Evolutionary conservation across 2,329 filamentous ascomycete species (phyloP).

Genomic region (Xylaria digitata): DNA sequence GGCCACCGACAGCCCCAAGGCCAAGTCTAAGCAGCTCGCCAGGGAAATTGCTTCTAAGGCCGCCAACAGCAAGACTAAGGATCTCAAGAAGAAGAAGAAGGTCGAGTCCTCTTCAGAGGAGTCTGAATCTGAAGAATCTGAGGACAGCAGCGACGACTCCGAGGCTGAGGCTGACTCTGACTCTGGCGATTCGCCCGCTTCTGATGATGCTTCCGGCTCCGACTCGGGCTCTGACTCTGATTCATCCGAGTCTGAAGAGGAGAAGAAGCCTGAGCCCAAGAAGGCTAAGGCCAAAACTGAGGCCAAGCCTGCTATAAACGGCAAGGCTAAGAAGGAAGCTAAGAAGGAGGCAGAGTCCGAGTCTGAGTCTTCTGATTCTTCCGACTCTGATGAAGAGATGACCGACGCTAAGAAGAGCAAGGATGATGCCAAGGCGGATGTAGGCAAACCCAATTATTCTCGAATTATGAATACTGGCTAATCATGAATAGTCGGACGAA

Average conservation of each 20-base stretch:
- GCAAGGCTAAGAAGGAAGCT: slow-evolving; percentile 49
- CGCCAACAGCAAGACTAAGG: slow-evolving; percentile 52
- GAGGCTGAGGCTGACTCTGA: slow-evolving; percentile 38
- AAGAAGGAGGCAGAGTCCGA: slow-evolving; percentile 51
- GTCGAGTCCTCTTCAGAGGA: slow-evolving; percentile 54
- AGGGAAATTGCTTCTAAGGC: slow-evolving; percentile 68
- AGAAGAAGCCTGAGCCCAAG: slow-evolving; percentile 50
- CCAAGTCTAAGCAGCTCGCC: slow-evolving; percentile 74
- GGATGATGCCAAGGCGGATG: slow-evolving; percentile 46
- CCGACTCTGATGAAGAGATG: slow-evolving; percentile 51
- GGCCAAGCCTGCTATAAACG: slow-evolving; percentile 46
- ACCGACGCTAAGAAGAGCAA: slow-evolving; percentile 44
- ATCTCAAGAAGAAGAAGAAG: slow-evolving; percentile 53
- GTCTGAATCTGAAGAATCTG: slow-evolving; percentile 46
- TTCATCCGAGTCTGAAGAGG: slow-evolving; percentile 42
- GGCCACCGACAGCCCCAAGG: slow-evolving; percentile 71
- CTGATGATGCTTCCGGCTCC: slow-evolving; percentile 23
- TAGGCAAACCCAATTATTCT: slow-evolving; percentile 39
- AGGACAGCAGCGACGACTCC: slow-evolving; percentile 33
- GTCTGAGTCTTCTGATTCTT: slow-evolving; percentile 52
- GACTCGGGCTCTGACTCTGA: slow-evolving; percentile 44
- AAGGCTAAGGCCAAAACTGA: slow-evolving; percentile 47
- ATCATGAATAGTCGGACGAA: slow-evolving; percentile 33
- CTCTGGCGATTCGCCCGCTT: slow-evolving; percentile 16
- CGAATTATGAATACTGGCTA: slow-evolving; percentile 14